Conservation (phyloP, 2,329 filamentous ascomycete species). For the Helotiales sp. region DNA sequence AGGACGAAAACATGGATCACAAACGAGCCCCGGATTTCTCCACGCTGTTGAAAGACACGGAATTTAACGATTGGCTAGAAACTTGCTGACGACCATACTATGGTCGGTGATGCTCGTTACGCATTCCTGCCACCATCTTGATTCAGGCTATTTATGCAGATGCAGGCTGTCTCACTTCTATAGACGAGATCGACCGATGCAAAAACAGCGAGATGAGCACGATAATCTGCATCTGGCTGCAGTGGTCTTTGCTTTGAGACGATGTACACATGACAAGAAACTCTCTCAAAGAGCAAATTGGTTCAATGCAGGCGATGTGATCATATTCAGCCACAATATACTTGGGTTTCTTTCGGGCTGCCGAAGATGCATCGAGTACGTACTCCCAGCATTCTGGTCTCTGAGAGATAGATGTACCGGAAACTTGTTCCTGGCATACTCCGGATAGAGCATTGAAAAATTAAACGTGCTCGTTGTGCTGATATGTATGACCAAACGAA, state of each 20-base stretch:
- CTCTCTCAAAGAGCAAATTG: neutral
- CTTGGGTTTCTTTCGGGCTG: neutral
- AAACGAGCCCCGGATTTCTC: constrained; percentile 19
- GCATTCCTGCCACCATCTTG: neutral
- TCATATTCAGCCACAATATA: neutral
- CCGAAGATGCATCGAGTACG: neutral
- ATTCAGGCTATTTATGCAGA: constrained; percentile 11
- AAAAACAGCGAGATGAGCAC: neutral
- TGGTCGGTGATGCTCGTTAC: neutral
- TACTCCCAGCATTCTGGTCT: neutral
- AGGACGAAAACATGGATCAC: neutral
- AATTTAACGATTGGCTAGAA: constrained; percentile 30
- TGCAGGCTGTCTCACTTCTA: constrained; percentile 6
- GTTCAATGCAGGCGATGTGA: neutral
- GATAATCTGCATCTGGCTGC: neutral
- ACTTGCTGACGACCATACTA: constrained; percentile 2
- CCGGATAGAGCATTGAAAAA: neutral
- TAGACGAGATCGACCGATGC: neutral
- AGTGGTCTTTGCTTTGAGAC: neutral
- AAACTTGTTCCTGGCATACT: neutral
- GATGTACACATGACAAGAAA: neutral
- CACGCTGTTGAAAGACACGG: constrained; percentile 26
- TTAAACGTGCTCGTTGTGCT: neutral
- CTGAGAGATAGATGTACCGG: neutral
- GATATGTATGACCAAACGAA: neutral